Conservation (phyloP, 2,329 filamentous ascomycete species). For the Cadophora sp. region DNA sequence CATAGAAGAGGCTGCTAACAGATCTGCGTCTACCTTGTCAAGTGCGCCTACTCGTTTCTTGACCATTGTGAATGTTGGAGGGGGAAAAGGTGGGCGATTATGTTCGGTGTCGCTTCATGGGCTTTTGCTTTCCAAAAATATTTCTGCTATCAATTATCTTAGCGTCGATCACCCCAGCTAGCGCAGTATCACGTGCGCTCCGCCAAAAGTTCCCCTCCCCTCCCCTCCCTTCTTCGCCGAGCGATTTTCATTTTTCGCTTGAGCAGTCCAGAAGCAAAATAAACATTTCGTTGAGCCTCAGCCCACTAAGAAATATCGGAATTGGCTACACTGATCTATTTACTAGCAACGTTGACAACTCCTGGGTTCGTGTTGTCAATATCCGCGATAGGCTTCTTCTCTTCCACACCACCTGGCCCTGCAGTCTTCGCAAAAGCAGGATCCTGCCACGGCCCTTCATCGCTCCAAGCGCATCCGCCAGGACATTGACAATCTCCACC, state of each 20-base stretch:
- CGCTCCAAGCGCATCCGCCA: conserved; percentile 84
- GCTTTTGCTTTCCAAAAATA: conserved; percentile 35
- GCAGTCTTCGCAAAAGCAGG: conserved; percentile 61
- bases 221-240: background rate
- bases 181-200: background rate
- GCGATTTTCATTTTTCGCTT: background rate
- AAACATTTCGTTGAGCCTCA: background rate
- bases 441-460: conserved; percentile 89
- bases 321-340: background rate
- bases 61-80: conserved; percentile 60
- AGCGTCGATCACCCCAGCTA: conserved; percentile 33
- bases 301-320: background rate
- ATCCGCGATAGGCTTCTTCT: background rate
- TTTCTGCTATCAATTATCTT: conserved; percentile 44
- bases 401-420: background rate
- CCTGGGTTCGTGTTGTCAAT: background rate
- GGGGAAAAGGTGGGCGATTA: conserved; percentile 11
- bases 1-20: conserved; percentile 56
- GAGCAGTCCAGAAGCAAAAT: background rate
- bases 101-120: conserved; percentile 23
- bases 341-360: background rate
- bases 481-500: conserved; percentile 84
- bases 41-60: conserved; percentile 91
- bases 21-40: conserved; percentile 93
- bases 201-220: background rate